phyloP scores from a whole-genome alignment of 306 rosid genomes.

The Vigna hirtella region DNA sequence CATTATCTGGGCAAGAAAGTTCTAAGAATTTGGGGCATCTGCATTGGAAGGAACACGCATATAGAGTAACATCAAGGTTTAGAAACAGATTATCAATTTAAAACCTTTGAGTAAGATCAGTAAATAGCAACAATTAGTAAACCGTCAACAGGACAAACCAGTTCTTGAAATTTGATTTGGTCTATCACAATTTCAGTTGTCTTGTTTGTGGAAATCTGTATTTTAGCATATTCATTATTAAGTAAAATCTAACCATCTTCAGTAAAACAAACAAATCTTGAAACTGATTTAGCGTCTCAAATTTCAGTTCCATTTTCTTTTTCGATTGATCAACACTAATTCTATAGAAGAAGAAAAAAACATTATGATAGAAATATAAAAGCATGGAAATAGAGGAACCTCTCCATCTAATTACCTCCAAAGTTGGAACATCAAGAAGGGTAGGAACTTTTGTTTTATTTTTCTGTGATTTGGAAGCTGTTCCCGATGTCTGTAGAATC shows the following conservation, averaged over 20 bases:
- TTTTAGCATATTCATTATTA: background rate
- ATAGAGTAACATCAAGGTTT: too few relatives aligned
- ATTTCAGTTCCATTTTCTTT: background rate
- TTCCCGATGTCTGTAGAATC: slow-evolving; percentile 63
- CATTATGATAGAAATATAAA: background rate
- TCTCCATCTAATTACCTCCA: slow-evolving; percentile 54
- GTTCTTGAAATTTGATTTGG: slow-evolving; percentile 3
- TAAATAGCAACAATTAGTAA: background rate
- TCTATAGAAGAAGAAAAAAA: background rate
- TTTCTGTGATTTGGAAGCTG: slow-evolving; percentile 62
- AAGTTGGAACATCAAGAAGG: slow-evolving; percentile 40
- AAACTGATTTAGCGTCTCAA: background rate
- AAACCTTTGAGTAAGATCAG: background rate
- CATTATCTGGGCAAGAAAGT: too few relatives aligned
- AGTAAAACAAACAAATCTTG: background rate
- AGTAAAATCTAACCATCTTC: background rate
- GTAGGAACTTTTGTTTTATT: slow-evolving; percentile 45
- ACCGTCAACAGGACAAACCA: background rate
- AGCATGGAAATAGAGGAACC: background rate
- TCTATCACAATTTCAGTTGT: background rate
- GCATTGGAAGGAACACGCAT: too few relatives aligned
- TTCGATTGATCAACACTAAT: background rate
- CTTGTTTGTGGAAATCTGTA: background rate
- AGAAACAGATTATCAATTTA: too few relatives aligned
- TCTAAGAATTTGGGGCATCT: too few relatives aligned